Evolutionary conservation across 495 filamentous ascomycete species (phyloP), one percentile per base, ranked within the genome.

Genomic region (Cenococcum geophilum): DNA sequence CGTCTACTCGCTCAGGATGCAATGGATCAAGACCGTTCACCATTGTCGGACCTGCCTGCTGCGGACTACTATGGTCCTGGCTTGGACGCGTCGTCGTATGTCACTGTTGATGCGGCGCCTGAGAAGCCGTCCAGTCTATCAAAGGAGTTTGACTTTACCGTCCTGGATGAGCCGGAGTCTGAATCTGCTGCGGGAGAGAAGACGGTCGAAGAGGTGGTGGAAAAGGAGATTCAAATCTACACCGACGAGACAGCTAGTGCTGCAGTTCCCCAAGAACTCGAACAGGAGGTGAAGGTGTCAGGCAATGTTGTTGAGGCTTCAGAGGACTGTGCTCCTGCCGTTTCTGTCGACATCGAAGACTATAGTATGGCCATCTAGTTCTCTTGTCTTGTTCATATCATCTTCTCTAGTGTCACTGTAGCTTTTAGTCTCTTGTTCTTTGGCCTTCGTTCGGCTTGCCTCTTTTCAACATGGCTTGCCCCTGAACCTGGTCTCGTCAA

Each of bases 1-100:
- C 64, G 66, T 21, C 49, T 20, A 23, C 55, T 61, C 22, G 60
- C 62, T 16, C 59, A 63, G 14, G 66, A 80, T 78, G 77, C 58
- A 74, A 82, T 82, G 59, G 78, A 82, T 27, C 68, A 78, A 48
- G 75, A 79, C 62, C 86, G 89, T n/a, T 72, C 77, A 2, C 86
- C 89, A 0, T 76, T 95, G 0, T 80, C 80, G 6, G 86, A 91
- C 71, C 82, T 95, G 62, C 78, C 83, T 45, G 83, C 82, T 12
- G 76, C 81, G 21, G 87, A 91, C 49, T 95, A 84, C 74, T 92
- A 89, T 63, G 82, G 82, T 16, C 79, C 82, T 10, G 88, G 83
- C 4, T 83, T 81, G 49, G 82, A 88, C 70, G 82, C 80, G 35
- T 77, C 79, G 34, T 84, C 82, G 0, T 77, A 82, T 57, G 74